phyloP scores from a whole-genome alignment of 164 flowering plant species.

The Dillenia suffruticosa region DNA sequence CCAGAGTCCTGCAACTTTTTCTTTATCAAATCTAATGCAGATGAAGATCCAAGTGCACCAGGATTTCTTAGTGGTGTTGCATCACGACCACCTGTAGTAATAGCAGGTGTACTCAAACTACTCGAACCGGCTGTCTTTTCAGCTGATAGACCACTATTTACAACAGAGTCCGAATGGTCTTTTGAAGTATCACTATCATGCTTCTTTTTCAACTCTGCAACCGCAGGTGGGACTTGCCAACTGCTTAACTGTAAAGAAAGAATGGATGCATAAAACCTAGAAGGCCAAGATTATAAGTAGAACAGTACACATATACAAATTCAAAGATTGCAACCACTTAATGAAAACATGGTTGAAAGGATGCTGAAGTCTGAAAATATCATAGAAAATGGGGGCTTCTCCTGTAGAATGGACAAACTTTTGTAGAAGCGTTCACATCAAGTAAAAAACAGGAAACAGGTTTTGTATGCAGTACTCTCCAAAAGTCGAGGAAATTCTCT shows the following conservation, averaged over 20 bases:
- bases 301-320: neutral
- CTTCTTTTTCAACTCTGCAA: conserved; percentile 66
- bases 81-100: conserved; percentile 86
- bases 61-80: conserved; percentile 56
- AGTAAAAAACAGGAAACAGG: too few relatives aligned
- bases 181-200: conserved; percentile 45
- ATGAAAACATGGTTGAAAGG: too few relatives aligned
- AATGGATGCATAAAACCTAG: neutral
- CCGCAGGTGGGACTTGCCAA: conserved; percentile 93
- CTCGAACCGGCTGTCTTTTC: conserved; percentile 51
- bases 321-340: too few relatives aligned
- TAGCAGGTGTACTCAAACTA: conserved; percentile 73
- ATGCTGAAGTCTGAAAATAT: too few relatives aligned
- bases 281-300: neutral
- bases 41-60: conserved; percentile 48
- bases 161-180: conserved; percentile 27
- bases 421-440: too few relatives aligned
- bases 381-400: too few relatives aligned
- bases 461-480: too few relatives aligned
- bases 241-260: conserved; percentile 64
- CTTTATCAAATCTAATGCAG: conserved; percentile 90
- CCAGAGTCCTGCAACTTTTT: conserved; percentile 93
- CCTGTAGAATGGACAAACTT: too few relatives aligned
- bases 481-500: too few relatives aligned
- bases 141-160: conserved; percentile 25